Conservation (phyloP, 2,329 filamentous ascomycete species). For the Metarhizium sp. region DNA sequence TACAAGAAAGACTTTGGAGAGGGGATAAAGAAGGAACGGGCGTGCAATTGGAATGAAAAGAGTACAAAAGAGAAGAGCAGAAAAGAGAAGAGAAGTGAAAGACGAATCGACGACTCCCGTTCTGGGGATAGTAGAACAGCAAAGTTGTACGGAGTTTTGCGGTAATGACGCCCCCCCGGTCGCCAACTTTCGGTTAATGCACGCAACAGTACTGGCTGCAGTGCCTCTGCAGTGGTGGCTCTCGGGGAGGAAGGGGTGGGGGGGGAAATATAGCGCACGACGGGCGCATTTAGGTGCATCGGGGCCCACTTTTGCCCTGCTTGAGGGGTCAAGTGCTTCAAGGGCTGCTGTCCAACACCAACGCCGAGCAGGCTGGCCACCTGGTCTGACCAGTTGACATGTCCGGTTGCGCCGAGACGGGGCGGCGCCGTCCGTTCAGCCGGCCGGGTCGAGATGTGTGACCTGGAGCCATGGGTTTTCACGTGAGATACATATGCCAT, state of each 20-base stretch:
- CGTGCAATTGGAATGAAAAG: background rate
- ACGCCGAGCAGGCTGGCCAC: background rate
- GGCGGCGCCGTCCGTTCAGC: slow-evolving; percentile 1
- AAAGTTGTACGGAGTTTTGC: slow-evolving; percentile 2
- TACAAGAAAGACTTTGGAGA: background rate
- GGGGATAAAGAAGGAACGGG: background rate
- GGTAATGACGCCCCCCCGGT: slow-evolving; percentile 1
- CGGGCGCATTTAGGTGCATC: background rate
- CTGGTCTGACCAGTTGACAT: background rate
- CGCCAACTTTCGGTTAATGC: background rate
- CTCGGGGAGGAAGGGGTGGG: too few species aligned
- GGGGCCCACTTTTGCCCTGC: background rate
- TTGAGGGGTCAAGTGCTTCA: too few species aligned
- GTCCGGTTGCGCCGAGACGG: background rate
- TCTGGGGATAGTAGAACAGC: background rate
- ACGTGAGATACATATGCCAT: too few species aligned
- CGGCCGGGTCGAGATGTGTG: background rate
- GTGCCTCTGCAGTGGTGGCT: background rate
- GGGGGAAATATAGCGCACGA: too few species aligned
- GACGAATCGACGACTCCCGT: background rate
- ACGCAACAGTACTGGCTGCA: background rate
- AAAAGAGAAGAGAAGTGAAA: background rate
- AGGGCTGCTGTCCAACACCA: too few species aligned
- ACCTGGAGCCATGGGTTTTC: too few species aligned
- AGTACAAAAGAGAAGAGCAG: background rate